Evolutionary conservation across 2,329 filamentous ascomycete species (phyloP).

Genomic region (Lachnum nothofagi): DNA sequence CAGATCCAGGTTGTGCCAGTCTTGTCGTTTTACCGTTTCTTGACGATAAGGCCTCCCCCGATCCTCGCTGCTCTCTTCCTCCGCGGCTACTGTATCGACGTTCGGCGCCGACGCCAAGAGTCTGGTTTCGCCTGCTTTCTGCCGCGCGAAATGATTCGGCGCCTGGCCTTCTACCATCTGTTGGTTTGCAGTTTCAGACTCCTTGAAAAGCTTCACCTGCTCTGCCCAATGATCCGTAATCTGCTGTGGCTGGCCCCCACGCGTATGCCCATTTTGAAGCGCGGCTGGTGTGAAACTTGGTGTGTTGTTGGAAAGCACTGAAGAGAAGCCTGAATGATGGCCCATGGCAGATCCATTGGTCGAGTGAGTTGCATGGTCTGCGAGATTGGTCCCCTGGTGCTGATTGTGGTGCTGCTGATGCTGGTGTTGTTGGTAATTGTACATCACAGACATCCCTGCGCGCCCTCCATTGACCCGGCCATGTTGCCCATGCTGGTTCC

Average conservation of each 20-base stretch:
- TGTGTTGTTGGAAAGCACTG: conserved; percentile 60
- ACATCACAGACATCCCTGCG: conserved; percentile 59
- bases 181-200: conserved; percentile 65
- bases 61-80: conserved; percentile 52
- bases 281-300: conserved; percentile 48
- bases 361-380: conserved; percentile 51
- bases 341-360: conserved; percentile 51
- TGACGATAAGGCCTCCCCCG: conserved; percentile 57
- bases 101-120: conserved; percentile 48
- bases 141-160: conserved; percentile 66
- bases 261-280: conserved; percentile 54
- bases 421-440: conserved; percentile 61
- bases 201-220: conserved; percentile 75
- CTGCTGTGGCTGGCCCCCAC: conserved; percentile 48
- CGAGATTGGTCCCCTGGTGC: conserved; percentile 55
- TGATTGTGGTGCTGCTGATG: conserved; percentile 54
- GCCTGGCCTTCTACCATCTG: conserved; percentile 65
- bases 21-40: conserved; percentile 65
- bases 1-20: conserved; percentile 91
- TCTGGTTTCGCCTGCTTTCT: conserved; percentile 65
- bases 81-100: conserved; percentile 36
- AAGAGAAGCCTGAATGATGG: conserved; percentile 58
- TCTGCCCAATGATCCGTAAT: conserved; percentile 76
- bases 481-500: conserved; percentile 65
- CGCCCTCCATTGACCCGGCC: conserved; percentile 69